phyloP scores from a whole-genome alignment of 2,329 filamentous ascomycete species.

The Ciborinia camelliae region DNA sequence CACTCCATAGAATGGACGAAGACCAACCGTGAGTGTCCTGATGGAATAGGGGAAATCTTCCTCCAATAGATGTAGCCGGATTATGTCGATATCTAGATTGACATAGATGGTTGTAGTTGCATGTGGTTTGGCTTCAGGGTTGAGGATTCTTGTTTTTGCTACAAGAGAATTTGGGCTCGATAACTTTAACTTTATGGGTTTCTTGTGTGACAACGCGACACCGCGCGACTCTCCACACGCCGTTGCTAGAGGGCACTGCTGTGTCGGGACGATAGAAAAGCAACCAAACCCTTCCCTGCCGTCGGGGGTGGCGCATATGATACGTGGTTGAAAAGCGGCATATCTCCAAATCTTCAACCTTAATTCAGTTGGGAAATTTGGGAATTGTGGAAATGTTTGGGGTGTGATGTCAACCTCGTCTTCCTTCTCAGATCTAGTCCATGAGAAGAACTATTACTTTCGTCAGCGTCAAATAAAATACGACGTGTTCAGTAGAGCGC shows the following conservation, averaged over 20 bases:
- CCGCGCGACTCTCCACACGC: neutral
- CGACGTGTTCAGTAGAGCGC: neutral
- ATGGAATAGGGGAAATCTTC: neutral
- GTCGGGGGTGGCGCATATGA: neutral
- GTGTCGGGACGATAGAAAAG: neutral
- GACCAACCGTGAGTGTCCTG: neutral
- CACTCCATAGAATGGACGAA: neutral
- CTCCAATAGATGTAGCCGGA: neutral
- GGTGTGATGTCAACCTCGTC: neutral
- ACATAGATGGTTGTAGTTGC: neutral
- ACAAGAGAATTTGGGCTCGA: neutral
- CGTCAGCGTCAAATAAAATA: neutral
- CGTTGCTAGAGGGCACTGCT: neutral
- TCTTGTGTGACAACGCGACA: neutral
- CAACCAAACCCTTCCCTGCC: too few species aligned
- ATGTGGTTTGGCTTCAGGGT: too few species aligned
- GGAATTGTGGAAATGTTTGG: neutral
- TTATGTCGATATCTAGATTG: neutral
- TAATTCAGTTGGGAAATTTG: neutral
- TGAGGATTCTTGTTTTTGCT: too few species aligned
- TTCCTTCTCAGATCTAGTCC: neutral
- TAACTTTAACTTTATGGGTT: neutral
- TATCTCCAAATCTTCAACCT: slow-evolving; percentile 1
- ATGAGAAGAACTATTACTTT: neutral
- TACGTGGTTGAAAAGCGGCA: neutral